phyloP scores from a whole-genome alignment of 2,329 filamentous ascomycete species.

The Diaporthe sp. region DNA sequence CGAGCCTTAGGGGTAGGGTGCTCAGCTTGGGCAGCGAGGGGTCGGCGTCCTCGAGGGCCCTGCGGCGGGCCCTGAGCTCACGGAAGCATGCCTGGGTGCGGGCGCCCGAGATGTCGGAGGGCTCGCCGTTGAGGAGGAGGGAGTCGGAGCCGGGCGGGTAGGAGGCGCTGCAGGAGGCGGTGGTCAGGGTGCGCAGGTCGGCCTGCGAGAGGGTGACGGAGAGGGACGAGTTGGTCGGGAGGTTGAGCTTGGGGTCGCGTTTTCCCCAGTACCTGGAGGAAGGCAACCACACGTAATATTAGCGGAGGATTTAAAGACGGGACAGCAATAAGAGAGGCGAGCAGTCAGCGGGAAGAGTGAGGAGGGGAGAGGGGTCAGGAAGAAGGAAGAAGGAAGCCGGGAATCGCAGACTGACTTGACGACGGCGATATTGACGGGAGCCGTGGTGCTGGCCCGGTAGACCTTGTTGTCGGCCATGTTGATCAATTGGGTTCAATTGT shows the following conservation, averaged over 20 bases:
- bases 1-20: slow-evolving; percentile 82
- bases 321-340: no score
- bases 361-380: slow-evolving; percentile 13
- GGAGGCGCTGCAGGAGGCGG: slow-evolving; percentile 85
- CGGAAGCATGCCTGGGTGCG: slow-evolving; percentile 96
- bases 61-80: slow-evolving; percentile 83
- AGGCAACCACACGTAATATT: no score
- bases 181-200: slow-evolving; percentile 95
- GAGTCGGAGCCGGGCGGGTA: slow-evolving; percentile 73
- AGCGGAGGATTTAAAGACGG: no score
- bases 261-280: slow-evolving; percentile 87
- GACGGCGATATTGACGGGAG: slow-evolving; percentile 97
- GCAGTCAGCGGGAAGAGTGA: background rate
- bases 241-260: slow-evolving; percentile 91
- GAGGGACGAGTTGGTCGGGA: slow-evolving; percentile 97
- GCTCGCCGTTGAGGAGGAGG: slow-evolving; percentile 86
- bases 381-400: slow-evolving; percentile 43
- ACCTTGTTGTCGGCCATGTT: slow-evolving; percentile 69
- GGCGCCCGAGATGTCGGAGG: slow-evolving; percentile 87
- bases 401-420: slow-evolving; percentile 77
- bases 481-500: slow-evolving; percentile 7
- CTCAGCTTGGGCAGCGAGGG: slow-evolving; percentile 86
- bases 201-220: slow-evolving; percentile 95
- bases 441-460: slow-evolving; percentile 94
- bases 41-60: slow-evolving; percentile 80